Evolutionary conservation across 2,329 filamentous ascomycete genomes (phyloP), one percentile per base, ranked within the genome.

Genomic region (Pseudocercospora fijiensis): DNA sequence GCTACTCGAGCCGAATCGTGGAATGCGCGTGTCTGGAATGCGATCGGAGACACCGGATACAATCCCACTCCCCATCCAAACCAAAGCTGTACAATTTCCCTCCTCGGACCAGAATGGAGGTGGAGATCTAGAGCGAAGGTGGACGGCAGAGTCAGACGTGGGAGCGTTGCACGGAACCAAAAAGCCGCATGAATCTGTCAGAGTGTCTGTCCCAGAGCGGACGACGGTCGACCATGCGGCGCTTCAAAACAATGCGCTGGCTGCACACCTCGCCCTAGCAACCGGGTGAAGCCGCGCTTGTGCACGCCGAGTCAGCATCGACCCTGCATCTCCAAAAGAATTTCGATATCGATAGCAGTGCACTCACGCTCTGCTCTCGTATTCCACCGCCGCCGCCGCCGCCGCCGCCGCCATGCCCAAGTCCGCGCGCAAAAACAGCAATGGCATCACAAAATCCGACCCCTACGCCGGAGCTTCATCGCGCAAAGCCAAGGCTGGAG

Each of bases 391-490:
- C 16, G 18, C 20, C 49, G 6, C 20, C 3, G 5, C 2, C 24
- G 28, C 49, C 49, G 22, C 30, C 53, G 53, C 58, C 43, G 57
- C 26, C 11, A 83, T 82, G 80, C 79, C 80, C n/a, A 83, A 82
- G 63, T 65, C 72, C 53, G 68, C 71, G 11, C 72, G 73, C 24
- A 73, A 75, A 74, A 73, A 70, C 73, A 76, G 70, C 43, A 61
- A 66, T 66, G 61, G 70, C 65, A 67, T 75, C 61, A 58, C 70
- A 47, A 77, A 79, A 65, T 68, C 74, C 53, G 77, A 79, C 9
- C 81, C 81, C 0, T 83, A 83, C 63, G 72, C 78, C 2, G 79
- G 79, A 56, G 76, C 79, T 3, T 76, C 78, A 3, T 69, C 75
- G 64, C 71, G 72, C 58, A 85, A 86, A 76, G 66, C 66, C 45